phyloP scores from a whole-genome alignment of 208 protist genomes.

The Leishmania turanica region DNA sequence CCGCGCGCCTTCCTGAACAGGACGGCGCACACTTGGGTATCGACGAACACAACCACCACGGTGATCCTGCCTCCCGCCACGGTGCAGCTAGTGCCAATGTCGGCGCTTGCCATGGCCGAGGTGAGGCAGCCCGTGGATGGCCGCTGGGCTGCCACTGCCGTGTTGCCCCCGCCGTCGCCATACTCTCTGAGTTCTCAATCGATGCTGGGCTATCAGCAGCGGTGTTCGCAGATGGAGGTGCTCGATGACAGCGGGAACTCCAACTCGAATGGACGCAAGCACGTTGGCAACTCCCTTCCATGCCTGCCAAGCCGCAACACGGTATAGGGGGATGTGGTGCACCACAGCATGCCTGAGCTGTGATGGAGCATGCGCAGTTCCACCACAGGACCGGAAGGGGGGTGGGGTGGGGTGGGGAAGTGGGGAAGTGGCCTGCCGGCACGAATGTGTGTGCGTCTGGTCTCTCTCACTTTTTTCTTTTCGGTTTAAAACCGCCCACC shows the following conservation, averaged over 20 bases:
- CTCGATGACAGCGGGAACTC: conserved; percentile 23
- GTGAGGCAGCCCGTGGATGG: conserved; percentile 1
- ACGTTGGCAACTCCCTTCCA: conserved; percentile 7
- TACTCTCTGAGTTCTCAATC: conserved; percentile 7
- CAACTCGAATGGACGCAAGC: background rate
- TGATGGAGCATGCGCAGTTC: background rate
- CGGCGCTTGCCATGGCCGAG: conserved; percentile 6
- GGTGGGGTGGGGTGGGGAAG: background rate
- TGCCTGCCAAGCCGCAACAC: conserved; percentile 8
- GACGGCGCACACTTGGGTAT: conserved; percentile 52
- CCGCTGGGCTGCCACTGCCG: background rate
- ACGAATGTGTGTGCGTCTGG: background rate
- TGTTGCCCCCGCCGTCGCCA: conserved; percentile 9
- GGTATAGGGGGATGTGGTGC: background rate
- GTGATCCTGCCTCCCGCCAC: conserved; percentile 48
- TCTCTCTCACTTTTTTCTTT: background rate
- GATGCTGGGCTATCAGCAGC: conserved; percentile 12
- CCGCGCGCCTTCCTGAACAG: conserved; percentile 38
- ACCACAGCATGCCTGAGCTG: conserved; percentile 14
- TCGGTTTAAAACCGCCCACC: background rate
- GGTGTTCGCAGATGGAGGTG: conserved; percentile 24
- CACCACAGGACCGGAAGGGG: background rate
- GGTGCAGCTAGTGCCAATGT: conserved; percentile 26
- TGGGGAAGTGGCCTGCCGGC: background rate
- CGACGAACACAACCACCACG: conserved; percentile 55